Percentiles rank a stretch among this genome's conserved stretches.
These are phyloP conservation scores for Nematodospora valgi DNA, from an alignment of 805 yeast genomes.

Conservation along the genomic window DNA sequence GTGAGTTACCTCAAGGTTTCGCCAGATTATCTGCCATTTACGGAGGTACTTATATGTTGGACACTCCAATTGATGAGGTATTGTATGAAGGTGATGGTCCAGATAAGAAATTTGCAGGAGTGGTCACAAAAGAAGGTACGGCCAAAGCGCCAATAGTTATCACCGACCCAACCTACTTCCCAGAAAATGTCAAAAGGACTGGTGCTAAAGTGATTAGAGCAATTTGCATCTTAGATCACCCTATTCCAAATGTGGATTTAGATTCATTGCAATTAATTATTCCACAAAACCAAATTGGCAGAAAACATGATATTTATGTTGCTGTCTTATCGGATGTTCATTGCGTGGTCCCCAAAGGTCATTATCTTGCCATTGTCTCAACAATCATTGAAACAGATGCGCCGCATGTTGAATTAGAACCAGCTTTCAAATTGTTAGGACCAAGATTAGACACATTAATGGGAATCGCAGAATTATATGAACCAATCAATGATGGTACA, in stretches of 20 bases:
- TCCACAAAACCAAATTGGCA: conserved; percentile 91
- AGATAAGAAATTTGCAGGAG: conserved; percentile 65
- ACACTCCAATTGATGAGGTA: conserved; percentile 90
- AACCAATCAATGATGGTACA: conserved; percentile 81
- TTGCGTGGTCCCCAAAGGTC: conserved; percentile 84
- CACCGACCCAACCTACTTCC: conserved; percentile 98
- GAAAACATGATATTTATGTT: conserved; percentile 91
- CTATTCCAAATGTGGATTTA: conserved; percentile 78
- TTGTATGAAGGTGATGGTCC: conserved; percentile 61
- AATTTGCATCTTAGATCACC: conserved; percentile 86
- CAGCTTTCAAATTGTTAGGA: conserved; percentile 90
- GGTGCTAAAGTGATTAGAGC: conserved; percentile 79
- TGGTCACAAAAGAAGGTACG: conserved; percentile 83
- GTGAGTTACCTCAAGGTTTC: conserved; percentile 98
- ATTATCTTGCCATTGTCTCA: conserved; percentile 89
- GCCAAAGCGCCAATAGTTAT: conserved; percentile 92
- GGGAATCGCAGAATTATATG: conserved; percentile 91
- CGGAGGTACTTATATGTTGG: conserved; percentile 98
- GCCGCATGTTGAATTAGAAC: conserved; percentile 88
- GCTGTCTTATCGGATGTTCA: conserved; percentile 89
- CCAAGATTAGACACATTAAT: conserved; percentile 77
- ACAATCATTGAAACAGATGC: conserved; percentile 90
- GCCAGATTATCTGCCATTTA: conserved; percentile 95
- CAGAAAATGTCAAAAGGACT: conserved; percentile 68
- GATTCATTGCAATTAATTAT: conserved; percentile 93